phyloP scores from a whole-genome alignment of 2,329 filamentous ascomycete genomes.

The Fonsecaea multimorphosa region DNA sequence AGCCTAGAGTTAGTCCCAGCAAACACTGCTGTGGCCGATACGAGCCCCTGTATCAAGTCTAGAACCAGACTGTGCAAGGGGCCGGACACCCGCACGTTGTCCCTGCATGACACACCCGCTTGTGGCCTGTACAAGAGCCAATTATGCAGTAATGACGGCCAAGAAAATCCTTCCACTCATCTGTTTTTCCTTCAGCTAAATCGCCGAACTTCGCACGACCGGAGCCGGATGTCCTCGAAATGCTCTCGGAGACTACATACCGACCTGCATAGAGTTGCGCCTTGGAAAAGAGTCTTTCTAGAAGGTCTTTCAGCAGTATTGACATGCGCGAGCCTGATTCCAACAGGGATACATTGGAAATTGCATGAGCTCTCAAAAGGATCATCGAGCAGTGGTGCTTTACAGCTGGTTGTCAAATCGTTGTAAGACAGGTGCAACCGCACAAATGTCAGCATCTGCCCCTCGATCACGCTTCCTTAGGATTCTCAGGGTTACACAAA shows the following conservation, averaged over 20 bases:
- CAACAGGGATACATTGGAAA: background rate
- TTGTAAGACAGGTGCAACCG: background rate
- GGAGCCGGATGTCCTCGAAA: constrained; percentile 8
- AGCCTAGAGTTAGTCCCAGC: background rate
- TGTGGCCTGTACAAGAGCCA: constrained; percentile 13
- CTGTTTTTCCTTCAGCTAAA: background rate
- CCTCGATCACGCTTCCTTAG: background rate
- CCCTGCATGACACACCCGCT: constrained; percentile 3
- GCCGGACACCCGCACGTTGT: constrained; percentile 6
- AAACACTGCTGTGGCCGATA: constrained; percentile 9
- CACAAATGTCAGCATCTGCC: constrained; percentile 4
- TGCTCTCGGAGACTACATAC: background rate
- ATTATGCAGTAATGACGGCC: constrained; percentile 7
- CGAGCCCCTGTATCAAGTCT: constrained; percentile 20
- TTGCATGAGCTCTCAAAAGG: background rate
- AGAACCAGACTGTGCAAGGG: constrained; percentile 23
- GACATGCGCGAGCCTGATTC: background rate
- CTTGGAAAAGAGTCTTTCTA: background rate
- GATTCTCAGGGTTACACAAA: background rate
- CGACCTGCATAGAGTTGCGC: constrained; percentile 14
- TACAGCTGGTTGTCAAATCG: background rate
- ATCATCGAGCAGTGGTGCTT: background rate
- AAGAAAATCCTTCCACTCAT: constrained; percentile 14
- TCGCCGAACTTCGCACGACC: constrained; percentile 11
- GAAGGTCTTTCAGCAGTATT: background rate